Base-by-base conservation (phyloP, 495 filamentous ascomycete species). In the Penicillium bialowiezense region DNA sequence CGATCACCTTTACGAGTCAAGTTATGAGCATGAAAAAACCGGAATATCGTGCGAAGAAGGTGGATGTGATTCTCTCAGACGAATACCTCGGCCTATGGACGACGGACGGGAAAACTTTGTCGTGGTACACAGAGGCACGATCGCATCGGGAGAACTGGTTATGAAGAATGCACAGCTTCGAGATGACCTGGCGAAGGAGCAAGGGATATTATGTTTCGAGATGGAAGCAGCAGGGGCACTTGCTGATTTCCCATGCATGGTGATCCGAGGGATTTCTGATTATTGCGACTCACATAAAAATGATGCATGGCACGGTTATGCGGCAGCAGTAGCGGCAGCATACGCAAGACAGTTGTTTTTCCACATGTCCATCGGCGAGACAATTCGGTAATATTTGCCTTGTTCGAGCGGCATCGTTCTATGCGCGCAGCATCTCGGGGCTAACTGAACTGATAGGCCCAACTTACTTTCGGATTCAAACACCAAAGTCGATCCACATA, bases 181-280 rank as follows among this genome's bases (percentile, higher is more conserved):
- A 41, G 62, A 68, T 39, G 8, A 36, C 0, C 28, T 60, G 10
- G 51, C 46, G 28, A 26, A 41, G 35, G 36, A 53, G 26, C 20
- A 45, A 18, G 47, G 48, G 18, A 46, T 71, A 20, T 24, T 72
- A 5, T 71, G 66, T 41, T 67, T 74, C 40, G 69, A 75, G 39
- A 74, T 68, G 63, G 72, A 76, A 48, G 70, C 68, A 4, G 73
- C 68, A 10, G 73, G 71, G 1, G 41, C 70, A 6, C 48, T 64
- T 50, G 43, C 56, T 42, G 31, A 59, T 24, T 55, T 67, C 35
- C 62, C 58, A 13, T 71, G 64, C 40, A 43, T 72, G 7, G 63
- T 71, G 3, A 68, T 75, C 19, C 59, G 67, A 19, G 72, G 72
- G 1, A 67, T 75, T 15, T 69, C 56, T 26, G 69, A 75, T 43